A percentile compares a stretch with the other conserved stretches of the same genome.
Evolutionary conservation across 805 yeast genomes (phyloP).

Genomic region (Candida fluviatilis): DNA sequence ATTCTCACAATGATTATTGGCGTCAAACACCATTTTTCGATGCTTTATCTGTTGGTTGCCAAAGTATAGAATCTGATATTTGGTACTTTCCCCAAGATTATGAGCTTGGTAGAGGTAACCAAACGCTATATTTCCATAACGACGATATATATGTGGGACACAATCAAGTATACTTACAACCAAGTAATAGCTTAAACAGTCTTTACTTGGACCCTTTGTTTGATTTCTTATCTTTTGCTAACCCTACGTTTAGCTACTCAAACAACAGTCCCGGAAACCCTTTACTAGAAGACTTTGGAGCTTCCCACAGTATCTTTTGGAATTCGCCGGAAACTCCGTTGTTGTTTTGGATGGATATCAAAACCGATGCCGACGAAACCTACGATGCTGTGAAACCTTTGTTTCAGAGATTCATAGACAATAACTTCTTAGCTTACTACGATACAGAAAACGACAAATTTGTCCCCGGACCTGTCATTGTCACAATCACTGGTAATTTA

Average conservation of each 20-base stretch:
- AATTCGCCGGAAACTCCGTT: slow-evolving; percentile 49
- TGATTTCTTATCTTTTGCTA: slow-evolving; percentile 45
- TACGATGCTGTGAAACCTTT: slow-evolving; percentile 43
- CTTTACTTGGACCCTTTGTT: slow-evolving; percentile 54
- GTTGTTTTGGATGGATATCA: slow-evolving; percentile 61
- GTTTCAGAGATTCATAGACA: slow-evolving; percentile 44
- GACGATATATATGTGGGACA: slow-evolving; percentile 61
- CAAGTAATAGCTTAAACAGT: slow-evolving; percentile 41
- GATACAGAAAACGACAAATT: slow-evolving; percentile 30
- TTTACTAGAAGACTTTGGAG: slow-evolving; percentile 9
- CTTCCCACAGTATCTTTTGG: slow-evolving; percentile 31
- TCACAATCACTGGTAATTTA: slow-evolving; percentile 63
- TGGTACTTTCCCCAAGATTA: slow-evolving; percentile 44
- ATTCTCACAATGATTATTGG: slow-evolving; percentile 73
- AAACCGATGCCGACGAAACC: slow-evolving; percentile 48
- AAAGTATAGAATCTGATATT: slow-evolving; percentile 64
- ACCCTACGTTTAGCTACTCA: slow-evolving; percentile 22
- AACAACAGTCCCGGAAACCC: slow-evolving; percentile 7
- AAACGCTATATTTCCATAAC: slow-evolving; percentile 17
- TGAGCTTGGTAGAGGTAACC: slow-evolving; percentile 14
- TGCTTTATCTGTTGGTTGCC: slow-evolving; percentile 52
- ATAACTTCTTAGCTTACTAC: slow-evolving; percentile 48
- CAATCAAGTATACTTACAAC: slow-evolving; percentile 42
- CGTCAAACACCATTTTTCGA: slow-evolving; percentile 53
- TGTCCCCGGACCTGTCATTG: slow-evolving; percentile 52